A percentile compares a stretch with the other conserved stretches of the same genome.
These are phyloP conservation scores for Alnus glutinosa DNA, from an alignment of 306 rosid genomes.

Conservation along the genomic window DNA sequence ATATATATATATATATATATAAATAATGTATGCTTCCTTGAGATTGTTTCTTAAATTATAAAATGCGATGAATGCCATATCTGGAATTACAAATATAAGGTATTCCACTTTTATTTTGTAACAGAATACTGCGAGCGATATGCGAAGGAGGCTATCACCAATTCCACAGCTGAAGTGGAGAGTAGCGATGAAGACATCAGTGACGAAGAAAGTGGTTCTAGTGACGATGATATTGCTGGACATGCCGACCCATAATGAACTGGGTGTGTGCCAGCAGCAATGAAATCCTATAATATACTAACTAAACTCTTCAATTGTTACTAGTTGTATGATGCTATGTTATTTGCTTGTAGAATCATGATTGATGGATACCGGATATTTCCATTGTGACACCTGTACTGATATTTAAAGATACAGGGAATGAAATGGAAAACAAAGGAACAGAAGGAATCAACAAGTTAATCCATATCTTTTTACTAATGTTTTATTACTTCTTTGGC, in stretches of 20 bases:
- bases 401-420: conserved; percentile 26
- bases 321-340: conserved; percentile 40
- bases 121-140: conserved; percentile 93
- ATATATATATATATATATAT: too few relatives aligned
- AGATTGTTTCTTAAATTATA: conserved; percentile 15
- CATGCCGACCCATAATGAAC: conserved; percentile 70
- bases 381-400: conserved; percentile 28
- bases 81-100: conserved; percentile 12
- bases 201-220: conserved; percentile 66
- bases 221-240: conserved; percentile 89
- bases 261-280: conserved; percentile 23
- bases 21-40: neutral
- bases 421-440: conserved; percentile 22
- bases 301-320: conserved; percentile 21
- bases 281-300: conserved; percentile 1
- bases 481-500: too few relatives aligned
- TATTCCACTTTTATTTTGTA: conserved; percentile 27
- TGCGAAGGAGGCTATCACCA: conserved; percentile 72
- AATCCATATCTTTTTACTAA: neutral
- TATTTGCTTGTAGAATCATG: conserved; percentile 43
- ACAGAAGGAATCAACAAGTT: conserved; percentile 18
- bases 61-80: conserved; percentile 26
- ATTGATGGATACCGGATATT: conserved; percentile 7
- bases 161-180: conserved; percentile 66
- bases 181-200: conserved; percentile 76